Percentiles rank a stretch among this genome's conserved stretches.
These are phyloP conservation scores for Stachybotrys echinatus DNA, from an alignment of 2,329 filamentous ascomycete species.

Conservation along the genomic window DNA sequence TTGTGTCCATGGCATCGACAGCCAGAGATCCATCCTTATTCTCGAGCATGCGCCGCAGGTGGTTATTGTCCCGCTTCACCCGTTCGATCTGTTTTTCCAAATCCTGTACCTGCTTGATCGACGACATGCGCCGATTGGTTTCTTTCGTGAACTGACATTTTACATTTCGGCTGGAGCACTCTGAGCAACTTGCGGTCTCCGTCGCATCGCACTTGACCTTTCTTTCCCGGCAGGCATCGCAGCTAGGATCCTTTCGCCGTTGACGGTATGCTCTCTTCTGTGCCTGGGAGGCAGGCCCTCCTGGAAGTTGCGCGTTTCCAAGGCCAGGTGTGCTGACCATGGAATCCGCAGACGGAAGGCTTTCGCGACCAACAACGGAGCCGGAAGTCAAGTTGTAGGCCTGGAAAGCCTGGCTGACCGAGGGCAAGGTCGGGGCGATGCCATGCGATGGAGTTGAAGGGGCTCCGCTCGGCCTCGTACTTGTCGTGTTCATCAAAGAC, in stretches of 20 bases:
- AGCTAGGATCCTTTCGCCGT: slow-evolving; percentile 91
- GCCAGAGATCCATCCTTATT: slow-evolving; percentile 46
- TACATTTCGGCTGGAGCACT: slow-evolving; percentile 93
- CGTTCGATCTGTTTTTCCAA: slow-evolving; percentile 85
- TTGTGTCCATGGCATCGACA: slow-evolving; percentile 35
- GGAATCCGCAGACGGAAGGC: slow-evolving; percentile 54
- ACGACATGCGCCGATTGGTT: slow-evolving; percentile 97
- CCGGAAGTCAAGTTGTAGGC: slow-evolving; percentile 45
- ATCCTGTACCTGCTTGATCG: slow-evolving; percentile 98
- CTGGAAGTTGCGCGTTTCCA: slow-evolving; percentile 24
- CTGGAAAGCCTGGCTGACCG: slow-evolving; percentile 44
- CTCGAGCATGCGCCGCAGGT: slow-evolving; percentile 61
- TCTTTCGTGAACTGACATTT: slow-evolving; percentile 99
- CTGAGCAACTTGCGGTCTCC: slow-evolving; percentile 91
- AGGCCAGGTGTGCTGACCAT: slow-evolving; percentile 47
- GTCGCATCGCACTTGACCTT: slow-evolving; percentile 92
- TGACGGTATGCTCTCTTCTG: slow-evolving; percentile 95
- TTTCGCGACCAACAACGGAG: slow-evolving; percentile 52
- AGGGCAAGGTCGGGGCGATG: slow-evolving; percentile 47
- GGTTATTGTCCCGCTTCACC: slow-evolving; percentile 73
- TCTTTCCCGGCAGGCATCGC: slow-evolving; percentile 88
- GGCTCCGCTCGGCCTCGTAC: not conserved
- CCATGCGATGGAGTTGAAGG: slow-evolving; percentile 38
- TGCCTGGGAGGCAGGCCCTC: slow-evolving; percentile 49
- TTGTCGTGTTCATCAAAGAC: slow-evolving; percentile 40